Evolutionary conservation across 2,329 filamentous ascomycete genomes (phyloP).

Genomic region (Sporothrix pallida): DNA sequence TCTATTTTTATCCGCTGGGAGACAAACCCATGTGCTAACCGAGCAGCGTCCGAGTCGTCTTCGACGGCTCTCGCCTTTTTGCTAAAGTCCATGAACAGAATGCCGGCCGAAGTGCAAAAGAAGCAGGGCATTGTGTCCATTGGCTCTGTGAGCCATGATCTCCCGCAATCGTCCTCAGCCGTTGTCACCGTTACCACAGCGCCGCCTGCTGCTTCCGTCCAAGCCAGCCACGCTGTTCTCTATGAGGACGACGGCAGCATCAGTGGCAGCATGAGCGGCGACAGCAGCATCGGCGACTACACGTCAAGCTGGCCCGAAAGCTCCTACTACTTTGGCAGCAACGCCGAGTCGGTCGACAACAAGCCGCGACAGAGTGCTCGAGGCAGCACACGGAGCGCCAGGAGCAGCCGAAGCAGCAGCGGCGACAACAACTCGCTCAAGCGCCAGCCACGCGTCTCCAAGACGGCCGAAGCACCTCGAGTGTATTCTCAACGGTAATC

Average conservation of each 20-base stretch:
- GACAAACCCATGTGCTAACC: constrained; percentile 31
- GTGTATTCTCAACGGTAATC: background rate
- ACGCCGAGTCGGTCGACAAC: background rate
- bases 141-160: constrained; percentile 24
- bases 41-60: constrained; percentile 32
- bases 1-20: constrained; percentile 14
- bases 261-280: background rate
- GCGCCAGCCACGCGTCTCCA: background rate
- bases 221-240: background rate
- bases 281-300: constrained; percentile 24
- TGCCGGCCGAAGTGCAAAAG: constrained; percentile 19
- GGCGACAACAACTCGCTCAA: background rate
- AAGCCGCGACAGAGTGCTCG: background rate
- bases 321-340: constrained; percentile 34
- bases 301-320: constrained; percentile 34
- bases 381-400: background rate
- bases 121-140: constrained; percentile 31
- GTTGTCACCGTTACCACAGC: background rate
- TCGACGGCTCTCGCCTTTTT: constrained; percentile 33
- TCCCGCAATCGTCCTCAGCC: background rate
- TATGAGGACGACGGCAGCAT: background rate
- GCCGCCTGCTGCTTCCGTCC: background rate
- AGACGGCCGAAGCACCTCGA: background rate
- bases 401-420: background rate
- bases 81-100: constrained; percentile 26